These are phyloP conservation scores for Eimeria maxima DNA, from an alignment of 169 alveolate genomes.

Conservation along the genomic window DNA sequence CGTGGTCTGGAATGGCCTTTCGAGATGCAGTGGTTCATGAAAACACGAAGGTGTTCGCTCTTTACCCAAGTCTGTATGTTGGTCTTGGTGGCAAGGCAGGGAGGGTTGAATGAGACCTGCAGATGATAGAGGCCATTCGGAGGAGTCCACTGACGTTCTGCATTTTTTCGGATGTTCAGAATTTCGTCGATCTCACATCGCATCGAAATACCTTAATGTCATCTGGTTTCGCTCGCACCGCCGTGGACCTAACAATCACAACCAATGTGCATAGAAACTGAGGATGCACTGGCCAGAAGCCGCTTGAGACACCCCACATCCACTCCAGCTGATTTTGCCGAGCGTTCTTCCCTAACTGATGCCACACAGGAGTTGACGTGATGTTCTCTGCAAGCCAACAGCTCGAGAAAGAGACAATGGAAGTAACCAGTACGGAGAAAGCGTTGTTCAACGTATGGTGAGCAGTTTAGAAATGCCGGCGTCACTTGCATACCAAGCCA, in stretches of 20 bases:
- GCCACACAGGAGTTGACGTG: too few relatives aligned
- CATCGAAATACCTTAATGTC: background rate
- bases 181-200: background rate
- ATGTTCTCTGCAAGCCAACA: too few relatives aligned
- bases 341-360: too few relatives aligned
- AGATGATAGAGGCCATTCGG: background rate
- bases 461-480: too few relatives aligned
- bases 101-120: background rate
- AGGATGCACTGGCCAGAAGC: background rate
- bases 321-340: too few relatives aligned
- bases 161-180: background rate
- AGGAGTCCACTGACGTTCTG: background rate
- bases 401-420: too few relatives aligned
- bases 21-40: background rate
- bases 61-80: too few relatives aligned
- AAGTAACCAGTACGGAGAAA: too few relatives aligned
- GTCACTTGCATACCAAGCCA: too few relatives aligned
- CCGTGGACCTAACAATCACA: background rate
- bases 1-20: background rate
- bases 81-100: background rate
- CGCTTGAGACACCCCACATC: background rate
- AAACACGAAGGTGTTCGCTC: background rate
- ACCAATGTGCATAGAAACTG: background rate
- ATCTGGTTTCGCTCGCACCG: background rate
- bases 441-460: too few relatives aligned